A percentile compares a stretch with the other conserved stretches of the same genome.
These are phyloP conservation scores for Emergomyces africanus DNA, from an alignment of 2,329 filamentous ascomycete genomes.

Conservation along the genomic window DNA sequence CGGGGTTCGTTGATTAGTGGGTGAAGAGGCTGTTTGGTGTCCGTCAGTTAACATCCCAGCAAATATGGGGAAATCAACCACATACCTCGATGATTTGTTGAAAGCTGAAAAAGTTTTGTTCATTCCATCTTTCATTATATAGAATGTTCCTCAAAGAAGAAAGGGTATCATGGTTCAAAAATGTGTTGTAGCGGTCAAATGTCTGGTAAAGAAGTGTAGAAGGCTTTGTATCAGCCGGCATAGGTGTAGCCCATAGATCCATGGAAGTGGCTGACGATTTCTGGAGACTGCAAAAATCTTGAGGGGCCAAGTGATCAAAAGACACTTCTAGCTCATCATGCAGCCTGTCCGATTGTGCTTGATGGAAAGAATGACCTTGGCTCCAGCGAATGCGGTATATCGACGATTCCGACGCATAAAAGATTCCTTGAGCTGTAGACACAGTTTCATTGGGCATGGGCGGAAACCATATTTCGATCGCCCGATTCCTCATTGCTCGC, in stretches of 20 bases:
- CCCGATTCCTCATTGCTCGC: constrained; percentile 90
- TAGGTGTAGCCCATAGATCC: constrained; percentile 4
- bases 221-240: not conserved
- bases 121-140: not conserved
- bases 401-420: constrained; percentile 27
- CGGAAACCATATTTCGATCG: constrained; percentile 73
- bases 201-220: constrained; percentile 9
- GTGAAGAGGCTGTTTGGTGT: constrained; percentile 23
- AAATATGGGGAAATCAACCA: not conserved
- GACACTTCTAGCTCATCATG: constrained; percentile 18
- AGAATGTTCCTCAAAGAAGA: not conserved
- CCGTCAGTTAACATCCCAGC: constrained; percentile 7
- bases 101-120: constrained; percentile 1
- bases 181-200: constrained; percentile 20
- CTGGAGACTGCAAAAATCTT: constrained; percentile 23
- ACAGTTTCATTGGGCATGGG: constrained; percentile 20
- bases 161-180: constrained; percentile 5
- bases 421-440: constrained; percentile 14
- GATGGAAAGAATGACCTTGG: constrained; percentile 15
- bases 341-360: constrained; percentile 7
- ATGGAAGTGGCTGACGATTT: constrained; percentile 16
- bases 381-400: constrained; percentile 28
- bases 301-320: constrained; percentile 26
- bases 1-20: constrained; percentile 28
- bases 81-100: constrained; percentile 9